Evolutionary conservation across 2,329 filamentous ascomycete species (phyloP).

Genomic region (Fulvia fulva): DNA sequence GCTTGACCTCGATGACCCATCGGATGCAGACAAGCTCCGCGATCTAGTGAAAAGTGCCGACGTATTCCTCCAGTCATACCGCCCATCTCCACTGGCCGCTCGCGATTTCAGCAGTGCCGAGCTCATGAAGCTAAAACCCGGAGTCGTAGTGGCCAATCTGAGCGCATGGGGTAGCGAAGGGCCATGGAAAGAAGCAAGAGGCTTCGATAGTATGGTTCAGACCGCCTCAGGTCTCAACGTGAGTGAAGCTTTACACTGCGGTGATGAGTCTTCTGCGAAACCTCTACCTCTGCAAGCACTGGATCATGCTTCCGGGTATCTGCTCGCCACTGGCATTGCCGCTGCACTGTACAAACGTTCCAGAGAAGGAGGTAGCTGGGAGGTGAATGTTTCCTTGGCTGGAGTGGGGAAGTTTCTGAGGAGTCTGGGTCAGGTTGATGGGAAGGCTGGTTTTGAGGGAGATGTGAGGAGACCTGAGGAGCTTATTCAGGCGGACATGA

Average conservation of each 20-base stretch:
- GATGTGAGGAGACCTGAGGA: conserved; percentile 24
- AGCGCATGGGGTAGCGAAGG: conserved; percentile 51
- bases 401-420: conserved; percentile 55
- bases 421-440: conserved; percentile 51
- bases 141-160: conserved; percentile 50
- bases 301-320: conserved; percentile 54
- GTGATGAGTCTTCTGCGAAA: conserved; percentile 35
- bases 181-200: conserved; percentile 46
- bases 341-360: conserved; percentile 50
- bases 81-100: conserved; percentile 45
- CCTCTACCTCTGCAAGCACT: conserved; percentile 52
- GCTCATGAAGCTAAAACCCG: conserved; percentile 40
- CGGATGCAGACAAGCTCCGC: conserved; percentile 27
- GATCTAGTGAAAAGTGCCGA: conserved; percentile 37
- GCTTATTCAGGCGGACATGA: conserved; percentile 10
- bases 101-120: conserved; percentile 41
- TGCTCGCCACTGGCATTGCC: conserved; percentile 52
- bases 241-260: conserved; percentile 49
- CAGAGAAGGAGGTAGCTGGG: conserved; percentile 45
- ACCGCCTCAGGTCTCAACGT: conserved; percentile 55
- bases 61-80: conserved; percentile 46
- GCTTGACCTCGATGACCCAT: conserved; percentile 32
- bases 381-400: conserved; percentile 54
- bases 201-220: conserved; percentile 56
- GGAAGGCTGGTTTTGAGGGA: conserved; percentile 42